Evolutionary conservation across 73 alveolate genomes (phyloP).

Genomic region (Uronychia binucleata): DNA sequence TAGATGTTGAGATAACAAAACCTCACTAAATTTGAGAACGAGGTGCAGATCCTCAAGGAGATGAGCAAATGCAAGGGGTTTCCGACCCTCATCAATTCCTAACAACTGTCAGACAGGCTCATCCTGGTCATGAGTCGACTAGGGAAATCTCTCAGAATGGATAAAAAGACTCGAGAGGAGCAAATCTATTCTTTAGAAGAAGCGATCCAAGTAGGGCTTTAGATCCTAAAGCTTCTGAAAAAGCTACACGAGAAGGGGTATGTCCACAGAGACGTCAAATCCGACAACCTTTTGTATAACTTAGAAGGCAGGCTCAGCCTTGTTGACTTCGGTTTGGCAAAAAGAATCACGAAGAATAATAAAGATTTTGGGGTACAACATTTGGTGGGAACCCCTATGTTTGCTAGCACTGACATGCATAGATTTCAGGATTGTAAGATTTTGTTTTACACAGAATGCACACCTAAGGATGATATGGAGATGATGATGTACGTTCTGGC

Average conservation of each 20-base stretch:
- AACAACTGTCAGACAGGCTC: not conserved
- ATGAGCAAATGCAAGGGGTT: not conserved
- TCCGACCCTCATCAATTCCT: not conserved
- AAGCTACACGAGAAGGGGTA: constrained; percentile 34
- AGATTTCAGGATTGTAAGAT: not conserved
- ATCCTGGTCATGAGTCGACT: not conserved
- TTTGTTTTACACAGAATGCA: constrained; percentile 8
- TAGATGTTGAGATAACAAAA: too few species aligned
- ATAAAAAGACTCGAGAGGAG: not conserved
- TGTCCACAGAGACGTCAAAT: constrained; percentile 43
- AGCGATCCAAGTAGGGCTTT: constrained; percentile 7
- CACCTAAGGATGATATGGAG: constrained; percentile 39
- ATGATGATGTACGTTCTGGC: constrained; percentile 23
- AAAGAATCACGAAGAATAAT: too few species aligned
- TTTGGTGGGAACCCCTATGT: constrained; percentile 38
- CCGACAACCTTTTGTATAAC: constrained; percentile 28
- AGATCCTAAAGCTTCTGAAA: constrained; percentile 29
- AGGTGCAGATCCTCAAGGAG: too few species aligned
- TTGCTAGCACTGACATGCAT: constrained; percentile 14
- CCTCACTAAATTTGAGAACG: too few species aligned
- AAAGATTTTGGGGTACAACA: not conserved
- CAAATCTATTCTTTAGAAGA: constrained; percentile 5
- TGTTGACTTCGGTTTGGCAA: constrained; percentile 41
- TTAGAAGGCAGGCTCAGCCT: constrained; percentile 8
- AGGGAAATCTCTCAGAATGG: not conserved